These are phyloP conservation scores for Plasmodium yoelii DNA, from an alignment of 169 alveolate species.

Conservation along the genomic window DNA sequence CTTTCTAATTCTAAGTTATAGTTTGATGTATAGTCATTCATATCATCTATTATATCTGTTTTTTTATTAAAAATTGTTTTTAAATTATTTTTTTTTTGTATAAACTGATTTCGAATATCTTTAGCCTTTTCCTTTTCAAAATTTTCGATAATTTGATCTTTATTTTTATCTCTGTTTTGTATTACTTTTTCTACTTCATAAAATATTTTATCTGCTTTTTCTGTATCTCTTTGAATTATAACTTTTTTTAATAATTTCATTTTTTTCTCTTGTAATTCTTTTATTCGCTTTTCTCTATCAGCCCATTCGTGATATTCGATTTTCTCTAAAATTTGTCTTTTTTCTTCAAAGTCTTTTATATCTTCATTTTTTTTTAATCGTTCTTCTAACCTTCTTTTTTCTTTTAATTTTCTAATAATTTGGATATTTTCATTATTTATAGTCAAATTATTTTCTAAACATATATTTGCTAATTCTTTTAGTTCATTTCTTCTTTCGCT, in stretches of 20 bases:
- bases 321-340: constrained; percentile 69
- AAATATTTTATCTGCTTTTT: constrained; percentile 71
- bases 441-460: constrained; percentile 57
- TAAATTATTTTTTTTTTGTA: constrained; percentile 44
- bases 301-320: constrained; percentile 77
- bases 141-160: constrained; percentile 72
- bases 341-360: constrained; percentile 64
- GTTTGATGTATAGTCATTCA: constrained; percentile 71
- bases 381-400: constrained; percentile 68
- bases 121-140: constrained; percentile 76
- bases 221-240: constrained; percentile 44
- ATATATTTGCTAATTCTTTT: constrained; percentile 70
- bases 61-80: constrained; percentile 68
- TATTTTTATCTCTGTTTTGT: constrained; percentile 70
- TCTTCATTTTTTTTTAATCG: constrained; percentile 70
- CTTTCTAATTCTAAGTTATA: constrained; percentile 45
- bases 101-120: constrained; percentile 69
- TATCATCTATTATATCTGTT: constrained; percentile 55
- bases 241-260: constrained; percentile 74
- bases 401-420: constrained; percentile 70
- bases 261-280: constrained; percentile 75
- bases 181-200: constrained; percentile 74
- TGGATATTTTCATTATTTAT: constrained; percentile 70
- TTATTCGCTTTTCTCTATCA: constrained; percentile 76
- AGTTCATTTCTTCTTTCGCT: constrained; percentile 44